Percentiles rank a stretch among this genome's conserved stretches.
phyloP scores from a whole-genome alignment of 306 rosid genomes.

The Lathyrus tuberosus region DNA sequence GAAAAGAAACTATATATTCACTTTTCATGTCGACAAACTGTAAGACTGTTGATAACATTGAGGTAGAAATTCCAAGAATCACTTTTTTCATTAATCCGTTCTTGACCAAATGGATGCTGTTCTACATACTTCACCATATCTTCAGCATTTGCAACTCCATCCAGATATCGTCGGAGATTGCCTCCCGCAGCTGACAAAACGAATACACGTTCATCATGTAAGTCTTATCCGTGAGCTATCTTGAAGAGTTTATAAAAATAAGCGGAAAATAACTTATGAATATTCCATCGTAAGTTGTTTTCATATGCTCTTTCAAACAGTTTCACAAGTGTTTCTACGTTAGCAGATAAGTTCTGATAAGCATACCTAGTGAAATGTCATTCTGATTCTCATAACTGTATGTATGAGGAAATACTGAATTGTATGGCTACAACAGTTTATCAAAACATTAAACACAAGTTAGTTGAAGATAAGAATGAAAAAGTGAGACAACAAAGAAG shows the following conservation, averaged over 20 bases:
- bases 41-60: constrained; percentile 47
- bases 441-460: constrained; percentile 28
- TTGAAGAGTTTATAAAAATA: not conserved
- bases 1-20: not conserved
- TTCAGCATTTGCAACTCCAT: constrained; percentile 59
- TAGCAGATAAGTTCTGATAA: not conserved
- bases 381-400: constrained; percentile 47
- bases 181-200: constrained; percentile 59
- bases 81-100: constrained; percentile 46
- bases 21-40: constrained; percentile 5
- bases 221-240: not conserved
- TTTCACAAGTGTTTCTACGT: not conserved
- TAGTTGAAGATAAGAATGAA: not conserved
- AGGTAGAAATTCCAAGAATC: constrained; percentile 68
- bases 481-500: not conserved
- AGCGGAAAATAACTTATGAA: not conserved
- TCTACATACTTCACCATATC: constrained; percentile 54
- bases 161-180: constrained; percentile 60
- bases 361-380: constrained; percentile 72
- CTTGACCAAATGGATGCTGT: constrained; percentile 71
- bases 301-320: not conserved
- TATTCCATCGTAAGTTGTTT: no score
- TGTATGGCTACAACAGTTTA: constrained; percentile 52
- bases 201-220: not conserved
- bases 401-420: constrained; percentile 65